Evolutionary conservation across 495 filamentous ascomycete genomes (phyloP), one percentile per base, ranked within the genome.

Genomic region (Recurvomyces mirabilis): DNA sequence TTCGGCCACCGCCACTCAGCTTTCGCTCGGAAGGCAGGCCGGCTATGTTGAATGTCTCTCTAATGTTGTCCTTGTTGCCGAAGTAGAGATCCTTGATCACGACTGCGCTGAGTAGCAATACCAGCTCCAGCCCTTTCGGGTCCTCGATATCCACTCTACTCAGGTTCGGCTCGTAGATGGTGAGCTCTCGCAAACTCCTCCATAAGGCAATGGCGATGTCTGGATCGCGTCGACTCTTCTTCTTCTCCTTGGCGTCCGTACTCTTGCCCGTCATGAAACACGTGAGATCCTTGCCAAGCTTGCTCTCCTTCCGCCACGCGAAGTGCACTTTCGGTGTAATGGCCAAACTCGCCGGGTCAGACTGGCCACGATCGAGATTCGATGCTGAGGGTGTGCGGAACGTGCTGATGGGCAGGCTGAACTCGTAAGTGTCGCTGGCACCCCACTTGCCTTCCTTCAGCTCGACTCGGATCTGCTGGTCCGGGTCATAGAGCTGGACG

Each of bases 201-300:
- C 89, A 94, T 43, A 96, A 68, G 0, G 84, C 85, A 14, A 96
- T 69, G 4, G 85, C 87, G 51, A 96, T 95, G 64, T 96, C 91
- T 7, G 91, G 89, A 62, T 98, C 93, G 54, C 80, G 82, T 61
- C 70, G 78, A 33, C 55, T 59, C 66, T 83, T 87, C 56, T 75
- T 68, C 46, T 72, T 73, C n/a, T 67, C 73, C 21, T 78, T 77
- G 0, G 66, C 59, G 24, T 71, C 68, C 0, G 81, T 73, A 0
- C 75, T 81, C 46, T 78, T 86, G 7, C 87, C 88, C 2, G 80
- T 80, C 54, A 93, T 66, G 47, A 78, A 77, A 59, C 85, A 93
- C 0, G 84, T 79, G 58, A 91, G 73, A 49, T 93, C 85, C 58
- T 81, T 82, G 12, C 79, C 81, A 24, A 98, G 66, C 44, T 84